Percentiles rank a stretch among this genome's conserved stretches.
phyloP scores from a whole-genome alignment of 768 basidiomycete genomes.

The Roridomyces roridus region DNA sequence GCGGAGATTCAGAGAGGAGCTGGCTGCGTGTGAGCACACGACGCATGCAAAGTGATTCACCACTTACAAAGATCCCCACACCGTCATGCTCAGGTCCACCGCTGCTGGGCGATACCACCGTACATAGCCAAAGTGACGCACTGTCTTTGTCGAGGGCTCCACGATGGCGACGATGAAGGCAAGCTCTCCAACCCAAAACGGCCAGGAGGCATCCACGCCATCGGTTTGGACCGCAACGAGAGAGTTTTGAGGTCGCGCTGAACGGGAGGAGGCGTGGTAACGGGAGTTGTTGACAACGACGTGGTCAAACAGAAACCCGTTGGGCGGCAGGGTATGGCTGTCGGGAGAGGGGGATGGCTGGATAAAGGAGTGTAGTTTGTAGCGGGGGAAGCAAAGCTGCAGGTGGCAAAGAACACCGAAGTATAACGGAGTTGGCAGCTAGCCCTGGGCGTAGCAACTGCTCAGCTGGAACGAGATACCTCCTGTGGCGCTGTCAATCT shows the following conservation, averaged over 20 bases:
- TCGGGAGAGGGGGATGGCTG: background rate
- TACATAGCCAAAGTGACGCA: background rate
- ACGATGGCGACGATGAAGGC: background rate
- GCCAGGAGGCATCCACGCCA: background rate
- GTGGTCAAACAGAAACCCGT: background rate
- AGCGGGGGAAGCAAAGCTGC: background rate
- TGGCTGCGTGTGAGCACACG: background rate
- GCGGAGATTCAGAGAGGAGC: background rate
- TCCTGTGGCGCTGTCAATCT: background rate
- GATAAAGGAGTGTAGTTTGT: background rate
- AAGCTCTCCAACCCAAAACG: constrained; percentile 8
- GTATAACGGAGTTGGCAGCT: background rate
- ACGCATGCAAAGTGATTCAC: background rate
- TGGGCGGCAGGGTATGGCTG: background rate
- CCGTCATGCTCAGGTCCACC: background rate
- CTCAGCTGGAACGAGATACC: constrained; percentile 5
- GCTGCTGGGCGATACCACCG: constrained; percentile 6
- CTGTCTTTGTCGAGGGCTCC: background rate
- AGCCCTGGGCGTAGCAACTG: background rate
- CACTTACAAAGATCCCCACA: constrained; percentile 6
- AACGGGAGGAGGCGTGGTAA: background rate
- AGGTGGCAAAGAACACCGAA: background rate
- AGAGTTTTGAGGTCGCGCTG: background rate
- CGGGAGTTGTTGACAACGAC: background rate
- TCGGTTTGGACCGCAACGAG: background rate